Conservation (phyloP, 192 early-diverging fungal genomes). For the Coemansia erecta region DNA sequence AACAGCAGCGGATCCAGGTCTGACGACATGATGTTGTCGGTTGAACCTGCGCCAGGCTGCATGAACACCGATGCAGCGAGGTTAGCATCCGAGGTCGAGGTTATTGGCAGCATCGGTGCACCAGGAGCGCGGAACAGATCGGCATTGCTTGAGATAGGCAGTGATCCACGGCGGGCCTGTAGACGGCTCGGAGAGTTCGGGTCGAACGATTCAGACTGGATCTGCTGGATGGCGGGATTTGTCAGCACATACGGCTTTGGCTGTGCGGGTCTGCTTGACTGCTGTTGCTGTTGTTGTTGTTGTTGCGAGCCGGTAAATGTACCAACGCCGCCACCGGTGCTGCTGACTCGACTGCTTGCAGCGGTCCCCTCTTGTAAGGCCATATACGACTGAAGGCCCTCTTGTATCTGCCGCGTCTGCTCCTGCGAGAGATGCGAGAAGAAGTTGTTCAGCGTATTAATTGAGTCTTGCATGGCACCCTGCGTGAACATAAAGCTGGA, state of each 20-base stretch:
- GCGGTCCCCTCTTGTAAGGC: slow-evolving; percentile 22
- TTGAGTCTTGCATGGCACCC: slow-evolving; percentile 41
- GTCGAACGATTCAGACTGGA: slow-evolving; percentile 25
- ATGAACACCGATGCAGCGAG: background rate
- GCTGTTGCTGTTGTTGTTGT: slow-evolving; percentile 10
- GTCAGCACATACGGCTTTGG: slow-evolving; percentile 13
- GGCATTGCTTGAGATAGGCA: slow-evolving; percentile 43
- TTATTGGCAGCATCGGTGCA: slow-evolving; percentile 15
- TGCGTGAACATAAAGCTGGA: slow-evolving; percentile 38
- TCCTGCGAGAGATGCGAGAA: slow-evolving; percentile 46
- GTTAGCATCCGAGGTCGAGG: slow-evolving; percentile 4
- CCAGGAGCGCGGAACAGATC: slow-evolving; percentile 45
- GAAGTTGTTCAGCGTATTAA: slow-evolving; percentile 47
- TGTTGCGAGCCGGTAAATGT: background rate
- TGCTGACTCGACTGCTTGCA: background rate
- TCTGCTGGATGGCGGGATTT: slow-evolving; percentile 28
- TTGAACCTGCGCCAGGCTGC: background rate
- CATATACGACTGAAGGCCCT: slow-evolving; percentile 39
- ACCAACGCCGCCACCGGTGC: background rate
- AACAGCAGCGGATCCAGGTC: slow-evolving; percentile 52
- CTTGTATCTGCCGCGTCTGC: slow-evolving; percentile 39
- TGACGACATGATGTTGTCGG: slow-evolving; percentile 13
- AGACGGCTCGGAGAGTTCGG: slow-evolving; percentile 14
- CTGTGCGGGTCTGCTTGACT: background rate
- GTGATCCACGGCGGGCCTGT: slow-evolving; percentile 31